Evolutionary conservation across 306 rosid species (phyloP), one percentile per base, ranked within the genome.

Genomic region (Sesbania bispinosa): DNA sequence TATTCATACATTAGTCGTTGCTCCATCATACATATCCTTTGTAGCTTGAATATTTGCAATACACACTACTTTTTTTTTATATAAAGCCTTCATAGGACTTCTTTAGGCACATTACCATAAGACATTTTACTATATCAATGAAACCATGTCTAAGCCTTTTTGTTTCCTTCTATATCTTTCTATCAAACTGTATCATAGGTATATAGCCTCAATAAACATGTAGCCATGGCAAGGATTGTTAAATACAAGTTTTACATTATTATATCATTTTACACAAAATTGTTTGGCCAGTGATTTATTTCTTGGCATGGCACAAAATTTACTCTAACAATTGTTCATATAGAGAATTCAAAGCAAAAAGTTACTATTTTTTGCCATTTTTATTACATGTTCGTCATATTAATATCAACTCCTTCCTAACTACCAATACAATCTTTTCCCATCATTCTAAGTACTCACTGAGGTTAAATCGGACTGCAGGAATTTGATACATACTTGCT

Each of bases 401-500:
- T 30, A 11, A 32, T 71, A 29, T n/a, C n/a, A n/a, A n/a, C n/a
- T n/a, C 41, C 47, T 59, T 47, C 64, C 39, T 21, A 10, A 30
- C 33, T 27, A 11, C 65, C 45, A 53, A 26, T 53, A 47, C 58
- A 15, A 8, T 55, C 21, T 39, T 53, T 33, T 29, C 27, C 45
- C 64, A 45, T 19, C 39, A 27, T 35, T 51, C 47, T 6, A 29
- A 6, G 51, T 64, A 50, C 48, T 64, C n/a, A 54, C 50, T 65
- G 55, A 41, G 13, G 19, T 42, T 41, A 43, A 51, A 67, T 55
- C 9, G 61, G 68, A 66, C 73, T 84, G 80, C 96, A 90, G 94
- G 86, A 90, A 88, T 81, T 85, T 90, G 85, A 90, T 90, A 90
- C 88, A 88, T 90, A 67, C 96, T 90, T 52, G 96, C 96, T 47